phyloP scores from a whole-genome alignment of 345 rosid species.

The Pistacia vera region DNA sequence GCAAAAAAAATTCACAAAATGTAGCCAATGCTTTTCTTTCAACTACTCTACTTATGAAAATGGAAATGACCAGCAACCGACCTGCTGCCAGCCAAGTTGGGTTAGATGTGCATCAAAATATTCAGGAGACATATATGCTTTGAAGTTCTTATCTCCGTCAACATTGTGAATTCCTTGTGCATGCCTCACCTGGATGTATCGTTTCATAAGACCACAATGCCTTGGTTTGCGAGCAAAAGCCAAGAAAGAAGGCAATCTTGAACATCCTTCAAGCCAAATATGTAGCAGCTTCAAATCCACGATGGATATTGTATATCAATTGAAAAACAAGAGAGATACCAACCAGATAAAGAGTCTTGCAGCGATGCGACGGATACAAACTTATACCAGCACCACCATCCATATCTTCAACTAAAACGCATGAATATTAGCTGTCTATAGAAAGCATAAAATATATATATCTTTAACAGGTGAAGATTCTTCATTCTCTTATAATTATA shows the following conservation, averaged over 20 bases:
- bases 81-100: slow-evolving; percentile 95
- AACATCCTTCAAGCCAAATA: slow-evolving; percentile 43
- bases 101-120: slow-evolving; percentile 94
- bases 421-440: slow-evolving; percentile 1
- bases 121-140: slow-evolving; percentile 80
- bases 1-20: background rate
- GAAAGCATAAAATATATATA: background rate
- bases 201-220: slow-evolving; percentile 52
- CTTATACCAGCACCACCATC: slow-evolving; percentile 61
- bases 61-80: slow-evolving; percentile 19
- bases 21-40: background rate
- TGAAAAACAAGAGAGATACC: slow-evolving; percentile 41
- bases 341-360: slow-evolving; percentile 93
- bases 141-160: slow-evolving; percentile 89
- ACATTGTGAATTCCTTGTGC: slow-evolving; percentile 98
- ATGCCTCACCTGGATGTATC: slow-evolving; percentile 89
- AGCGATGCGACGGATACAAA: slow-evolving; percentile 89
- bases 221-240: slow-evolving; percentile 49
- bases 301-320: slow-evolving; percentile 18
- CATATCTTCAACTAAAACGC: slow-evolving; percentile 63
- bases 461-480: no score
- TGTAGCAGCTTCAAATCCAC: slow-evolving; percentile 44
- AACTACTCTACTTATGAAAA: background rate
- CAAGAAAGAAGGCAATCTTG: slow-evolving; percentile 54
- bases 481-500: no score